Base-by-base conservation (phyloP, 2,329 filamentous ascomycete genomes). In the Fusarium coicis region DNA sequence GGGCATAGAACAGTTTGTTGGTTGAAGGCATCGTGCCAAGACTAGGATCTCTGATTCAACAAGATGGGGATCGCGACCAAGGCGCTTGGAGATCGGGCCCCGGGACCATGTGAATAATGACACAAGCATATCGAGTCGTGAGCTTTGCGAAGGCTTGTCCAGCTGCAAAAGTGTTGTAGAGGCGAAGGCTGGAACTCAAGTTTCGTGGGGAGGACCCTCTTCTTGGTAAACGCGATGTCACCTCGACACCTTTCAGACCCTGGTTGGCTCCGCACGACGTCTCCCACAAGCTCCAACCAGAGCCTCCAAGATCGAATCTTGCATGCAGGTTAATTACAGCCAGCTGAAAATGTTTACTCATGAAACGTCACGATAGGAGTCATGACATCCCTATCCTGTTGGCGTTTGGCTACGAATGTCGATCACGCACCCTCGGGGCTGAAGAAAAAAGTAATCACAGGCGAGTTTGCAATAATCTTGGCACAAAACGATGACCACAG, bases 261-360 rank as follows among this genome's bases (percentile, higher is more conserved):
- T 77, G 75, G 75, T 58, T 50, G 61, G 72, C 68, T 70, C 72
- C 72, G 66, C 59, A 66, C 53, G 44, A 68, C 63, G 69, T 74
- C 75, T 77, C 59, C 73, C 75, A 77, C 75, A 74, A 74, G 71
- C 71, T 74, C 72, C 72, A 72, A 72, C 59, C 62, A 57, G 68
- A 67, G 50, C 63, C 67, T 74, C 67, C 58, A 53, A 66, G 58
- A 74, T 74, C 67, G 63, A 56, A 74, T 74, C 72, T 72, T 72
- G 67, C 67, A 72, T 72, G 39, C 52, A 72, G 65, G 56, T 26
- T 66, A 67, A 67, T 66, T 67, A 68, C 50, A 39, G 44, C 57
- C 44, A 44, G 63, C 65, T 61, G 54, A 59, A 59, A 52, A 64
- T 57, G 63, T 58, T 55, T 57, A 64, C 54, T 49, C 57, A 53